These are phyloP conservation scores for Saururus chinensis DNA, from an alignment of 164 flowering plant genomes.

Conservation along the genomic window DNA sequence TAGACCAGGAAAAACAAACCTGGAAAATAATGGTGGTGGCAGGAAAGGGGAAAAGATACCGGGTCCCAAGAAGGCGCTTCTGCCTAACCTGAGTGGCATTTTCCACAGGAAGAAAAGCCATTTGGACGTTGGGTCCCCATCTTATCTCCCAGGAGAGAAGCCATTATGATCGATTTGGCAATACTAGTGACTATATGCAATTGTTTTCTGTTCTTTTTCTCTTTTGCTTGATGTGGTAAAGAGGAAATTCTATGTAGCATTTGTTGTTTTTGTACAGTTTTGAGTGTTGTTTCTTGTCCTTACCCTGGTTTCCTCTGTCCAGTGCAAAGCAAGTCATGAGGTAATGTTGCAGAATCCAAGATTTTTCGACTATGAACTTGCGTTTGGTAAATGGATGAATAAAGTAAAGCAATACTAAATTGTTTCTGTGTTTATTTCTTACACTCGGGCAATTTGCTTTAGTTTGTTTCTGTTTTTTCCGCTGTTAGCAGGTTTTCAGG, in stretches of 20 bases:
- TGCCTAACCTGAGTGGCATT: constrained; percentile 57
- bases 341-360: too few species aligned
- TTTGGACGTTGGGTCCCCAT: constrained; percentile 52
- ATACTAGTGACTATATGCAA: background rate
- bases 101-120: constrained; percentile 59
- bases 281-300: too few species aligned
- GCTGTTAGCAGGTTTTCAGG: too few species aligned
- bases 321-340: too few species aligned
- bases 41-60: constrained; percentile 46
- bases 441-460: too few species aligned
- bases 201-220: background rate
- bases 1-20: constrained; percentile 22
- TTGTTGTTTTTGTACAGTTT: background rate
- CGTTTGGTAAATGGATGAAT: too few species aligned
- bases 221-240: background rate
- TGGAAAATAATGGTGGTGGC: constrained; percentile 14
- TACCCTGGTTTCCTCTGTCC: too few species aligned
- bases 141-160: constrained; percentile 63
- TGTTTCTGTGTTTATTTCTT: too few species aligned
- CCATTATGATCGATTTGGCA: constrained; percentile 19
- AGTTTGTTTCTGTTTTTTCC: too few species aligned
- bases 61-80: constrained; percentile 40
- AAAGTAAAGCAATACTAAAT: too few species aligned
- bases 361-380: too few species aligned
- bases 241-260: background rate